These are phyloP conservation scores for Penicillium parvum DNA, from an alignment of 495 filamentous ascomycete genomes.

Conservation along the genomic window DNA sequence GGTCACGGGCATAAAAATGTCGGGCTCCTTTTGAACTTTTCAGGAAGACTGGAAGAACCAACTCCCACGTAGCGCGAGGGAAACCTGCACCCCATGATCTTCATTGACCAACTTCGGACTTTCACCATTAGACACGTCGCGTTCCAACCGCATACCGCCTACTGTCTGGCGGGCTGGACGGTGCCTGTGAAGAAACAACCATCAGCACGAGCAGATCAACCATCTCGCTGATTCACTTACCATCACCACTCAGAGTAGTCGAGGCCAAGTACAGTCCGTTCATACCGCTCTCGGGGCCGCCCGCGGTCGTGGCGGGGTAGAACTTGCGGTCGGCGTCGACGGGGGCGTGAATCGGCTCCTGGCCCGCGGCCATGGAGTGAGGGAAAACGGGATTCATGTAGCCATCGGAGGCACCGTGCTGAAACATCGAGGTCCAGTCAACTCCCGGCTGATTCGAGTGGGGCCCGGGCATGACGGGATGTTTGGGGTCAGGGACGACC, in stretches of 20 bases:
- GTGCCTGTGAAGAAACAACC: conserved; percentile 27
- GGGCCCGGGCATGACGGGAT: conserved; percentile 42
- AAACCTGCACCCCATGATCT: too few relatives aligned
- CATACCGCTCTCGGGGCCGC: conserved; percentile 41
- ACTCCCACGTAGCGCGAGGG: too few relatives aligned
- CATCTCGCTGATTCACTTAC: conserved; percentile 26
- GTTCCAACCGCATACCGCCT: conserved; percentile 19
- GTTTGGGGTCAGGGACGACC: conserved; percentile 39
- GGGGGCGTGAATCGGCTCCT: conserved; percentile 44
- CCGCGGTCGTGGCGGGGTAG: conserved; percentile 41
- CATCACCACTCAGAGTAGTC: conserved; percentile 44
- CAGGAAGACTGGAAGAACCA: neutral
- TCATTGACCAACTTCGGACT: too few relatives aligned
- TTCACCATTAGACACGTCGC: conserved; percentile 14
- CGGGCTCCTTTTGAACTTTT: too few relatives aligned
- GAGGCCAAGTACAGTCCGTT: conserved; percentile 47
- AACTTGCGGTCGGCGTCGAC: conserved; percentile 45
- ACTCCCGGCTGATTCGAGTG: conserved; percentile 41
- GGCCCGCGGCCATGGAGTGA: conserved; percentile 45
- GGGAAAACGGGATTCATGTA: conserved; percentile 59
- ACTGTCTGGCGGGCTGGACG: conserved; percentile 45
- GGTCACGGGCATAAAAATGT: too few relatives aligned
- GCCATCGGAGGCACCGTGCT: conserved; percentile 58
- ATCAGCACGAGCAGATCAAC: neutral
- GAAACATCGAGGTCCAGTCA: conserved; percentile 73